Conservation (phyloP, 2,329 filamentous ascomycete genomes). For the Pyrenochaeta sp. region DNA sequence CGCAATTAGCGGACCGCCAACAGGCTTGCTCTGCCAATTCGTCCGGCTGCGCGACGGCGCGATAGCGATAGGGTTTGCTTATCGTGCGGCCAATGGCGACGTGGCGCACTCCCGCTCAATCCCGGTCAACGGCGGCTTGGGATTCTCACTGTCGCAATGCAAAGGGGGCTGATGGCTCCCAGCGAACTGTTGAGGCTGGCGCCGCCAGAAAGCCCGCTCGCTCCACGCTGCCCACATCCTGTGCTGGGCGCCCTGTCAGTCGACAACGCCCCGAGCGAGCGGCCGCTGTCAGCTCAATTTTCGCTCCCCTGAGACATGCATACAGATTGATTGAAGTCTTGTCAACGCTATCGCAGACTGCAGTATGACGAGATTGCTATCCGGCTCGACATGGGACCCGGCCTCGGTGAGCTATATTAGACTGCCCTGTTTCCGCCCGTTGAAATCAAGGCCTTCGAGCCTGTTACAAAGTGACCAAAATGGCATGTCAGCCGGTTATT, state of each 20-base stretch:
- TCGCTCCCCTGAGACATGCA: constrained; percentile 31
- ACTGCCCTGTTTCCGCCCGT: constrained; percentile 30
- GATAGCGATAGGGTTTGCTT: constrained; percentile 34
- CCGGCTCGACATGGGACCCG: constrained; percentile 15
- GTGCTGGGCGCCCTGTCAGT: constrained; percentile 13
- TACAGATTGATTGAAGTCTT: constrained; percentile 18
- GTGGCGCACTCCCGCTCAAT: constrained; percentile 31
- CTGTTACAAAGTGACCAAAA: constrained; percentile 19
- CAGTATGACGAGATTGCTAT: constrained; percentile 26
- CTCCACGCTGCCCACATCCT: constrained; percentile 15
- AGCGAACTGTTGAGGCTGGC: constrained; percentile 33
- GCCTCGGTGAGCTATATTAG: constrained; percentile 26
- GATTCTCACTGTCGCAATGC: constrained; percentile 31
- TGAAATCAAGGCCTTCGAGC: constrained; percentile 15
- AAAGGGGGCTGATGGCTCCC: constrained; percentile 32
- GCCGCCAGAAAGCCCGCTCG: constrained; percentile 20
- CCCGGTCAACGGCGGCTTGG: constrained; percentile 34
- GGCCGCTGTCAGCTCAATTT: constrained; percentile 13
- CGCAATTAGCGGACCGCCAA: constrained; percentile 27
- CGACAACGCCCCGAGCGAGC: no score
- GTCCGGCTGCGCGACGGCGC: constrained; percentile 23
- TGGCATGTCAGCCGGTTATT: constrained; percentile 10
- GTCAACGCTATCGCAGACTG: constrained; percentile 18
- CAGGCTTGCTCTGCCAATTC: constrained; percentile 26
- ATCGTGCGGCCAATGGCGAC: constrained; percentile 27